Evolutionary conservation across 768 basidiomycete genomes (phyloP).

Genomic region (Xerocomellus chrysenteron): DNA sequence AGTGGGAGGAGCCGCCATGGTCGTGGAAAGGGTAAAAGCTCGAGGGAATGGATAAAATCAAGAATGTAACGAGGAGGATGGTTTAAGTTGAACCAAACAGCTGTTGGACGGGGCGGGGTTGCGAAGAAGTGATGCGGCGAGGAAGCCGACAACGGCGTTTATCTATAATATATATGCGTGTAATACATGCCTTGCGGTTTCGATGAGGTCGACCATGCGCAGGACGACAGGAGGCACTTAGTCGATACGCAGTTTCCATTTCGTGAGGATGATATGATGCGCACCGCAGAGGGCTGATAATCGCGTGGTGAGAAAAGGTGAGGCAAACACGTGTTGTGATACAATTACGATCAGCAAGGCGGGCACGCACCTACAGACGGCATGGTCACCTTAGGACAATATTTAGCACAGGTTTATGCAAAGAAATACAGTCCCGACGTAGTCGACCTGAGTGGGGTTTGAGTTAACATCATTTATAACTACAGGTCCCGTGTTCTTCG

Average conservation of each 20-base stretch:
- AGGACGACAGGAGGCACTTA: slow-evolving; percentile 24
- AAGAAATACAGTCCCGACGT: not conserved
- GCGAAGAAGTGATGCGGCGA: slow-evolving; percentile 21
- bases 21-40: slow-evolving; percentile 16
- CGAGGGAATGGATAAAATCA: slow-evolving; percentile 9
- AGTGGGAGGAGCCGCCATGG: slow-evolving; percentile 29
- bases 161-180: slow-evolving; percentile 33
- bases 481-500: not conserved
- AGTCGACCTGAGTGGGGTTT: not conserved
- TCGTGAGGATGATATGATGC: slow-evolving; percentile 30
- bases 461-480: not conserved
- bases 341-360: slow-evolving; percentile 9
- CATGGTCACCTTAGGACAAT: slow-evolving; percentile 2
- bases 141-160: slow-evolving; percentile 20
- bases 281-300: slow-evolving; percentile 33
- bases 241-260: slow-evolving; percentile 20
- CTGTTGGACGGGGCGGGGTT: slow-evolving; percentile 15
- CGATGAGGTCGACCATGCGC: slow-evolving; percentile 35
- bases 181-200: slow-evolving; percentile 34
- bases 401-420: slow-evolving; percentile 17
- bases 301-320: slow-evolving; percentile 30
- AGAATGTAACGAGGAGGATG: not conserved
- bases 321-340: slow-evolving; percentile 34
- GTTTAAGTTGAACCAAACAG: slow-evolving; percentile 9
- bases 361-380: slow-evolving; percentile 12